Base-by-base conservation (phyloP, 2,329 filamentous ascomycete genomes). In the Colletotrichum sp. region DNA sequence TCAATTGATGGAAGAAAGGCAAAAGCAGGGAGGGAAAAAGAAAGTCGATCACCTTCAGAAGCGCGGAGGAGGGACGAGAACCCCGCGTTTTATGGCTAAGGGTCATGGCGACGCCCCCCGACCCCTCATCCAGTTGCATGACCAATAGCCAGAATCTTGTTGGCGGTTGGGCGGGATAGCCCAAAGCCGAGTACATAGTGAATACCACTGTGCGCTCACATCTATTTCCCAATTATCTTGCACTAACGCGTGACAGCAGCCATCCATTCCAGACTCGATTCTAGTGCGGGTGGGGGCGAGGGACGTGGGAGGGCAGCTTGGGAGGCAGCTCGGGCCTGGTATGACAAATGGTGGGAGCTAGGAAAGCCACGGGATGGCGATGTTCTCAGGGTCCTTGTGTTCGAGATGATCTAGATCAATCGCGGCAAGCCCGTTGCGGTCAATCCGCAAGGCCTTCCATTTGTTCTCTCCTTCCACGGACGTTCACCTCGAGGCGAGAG, bases 71-170 rank as follows among this genome's bases (percentile, higher is more conserved):
- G 70, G 52, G 72, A 74, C 36, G 72, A 70, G 68, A 67, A 69
- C 72, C 72, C 72, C 72, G 69, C 72, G 72, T 74, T 74, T 74
- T 74, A 74, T 72, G 72, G 65, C 43, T 21, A 32, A 34, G 38
- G 38, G 26, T 68, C 61, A 58, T 52, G 48, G 34, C 48, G 48
- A 43, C 43, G 43, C 62, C 56, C 62, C 59, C 26, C 68, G 26
- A 64, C 72, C 72, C 68, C 72, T 74, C 72, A 74, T 59, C 24
- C 63, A 34, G 48, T 48, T 62, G 72, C 72, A 74, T 74, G 72
- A 74, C 72, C 72, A 74, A 74, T 74, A 38, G 62, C 24, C 21
- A n/a, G 61, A 61, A 62, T 74, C 72, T 62, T 74, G 72, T 74
- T 71, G 72, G 68, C 67, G 52, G 68, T 65, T 55, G 61, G 70